These are phyloP conservation scores for Lasiodiplodia gonubiensis DNA, from an alignment of 2,329 filamentous ascomycete genomes.

Conservation along the genomic window DNA sequence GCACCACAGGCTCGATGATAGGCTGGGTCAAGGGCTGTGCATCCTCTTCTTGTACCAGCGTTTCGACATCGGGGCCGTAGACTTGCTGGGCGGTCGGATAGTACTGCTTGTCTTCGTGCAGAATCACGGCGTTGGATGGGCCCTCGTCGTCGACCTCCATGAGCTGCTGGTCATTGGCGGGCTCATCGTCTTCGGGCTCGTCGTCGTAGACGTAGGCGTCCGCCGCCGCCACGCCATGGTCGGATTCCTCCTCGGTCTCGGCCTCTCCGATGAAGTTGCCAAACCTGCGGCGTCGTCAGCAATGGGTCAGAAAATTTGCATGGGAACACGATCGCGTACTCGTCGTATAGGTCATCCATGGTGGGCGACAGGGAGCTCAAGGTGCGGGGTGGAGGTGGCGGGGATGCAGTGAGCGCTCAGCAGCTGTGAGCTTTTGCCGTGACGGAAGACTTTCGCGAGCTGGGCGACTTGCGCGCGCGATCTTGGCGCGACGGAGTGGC, in stretches of 20 bases:
- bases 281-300: conserved; percentile 65
- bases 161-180: conserved; percentile 73
- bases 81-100: conserved; percentile 97
- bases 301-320: conserved; percentile 23
- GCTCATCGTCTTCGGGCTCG: conserved; percentile 60
- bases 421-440: conserved; percentile 19
- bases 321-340: conserved; percentile 59
- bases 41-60: conserved; percentile 95
- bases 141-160: conserved; percentile 95
- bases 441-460: conserved; percentile 24
- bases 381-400: conserved; percentile 2
- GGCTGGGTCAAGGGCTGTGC: conserved; percentile 89
- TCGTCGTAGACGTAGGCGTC: conserved; percentile 82
- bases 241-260: conserved; percentile 85
- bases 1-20: conserved; percentile 89
- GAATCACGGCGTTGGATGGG: conserved; percentile 93
- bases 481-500: conserved; percentile 21
- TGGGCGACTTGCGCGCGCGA: conserved; percentile 11
- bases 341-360: conserved; percentile 98
- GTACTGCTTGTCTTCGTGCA: conserved; percentile 99
- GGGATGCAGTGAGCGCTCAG: background rate
- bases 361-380: conserved; percentile 33
- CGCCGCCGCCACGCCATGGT: conserved; percentile 74
- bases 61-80: conserved; percentile 93
- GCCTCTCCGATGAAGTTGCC: conserved; percentile 98